Percentiles rank a stretch among this genome's conserved stretches.
Evolutionary conservation across 2,329 filamentous ascomycete species (phyloP).

Genomic region (Aureobasidium sp.): DNA sequence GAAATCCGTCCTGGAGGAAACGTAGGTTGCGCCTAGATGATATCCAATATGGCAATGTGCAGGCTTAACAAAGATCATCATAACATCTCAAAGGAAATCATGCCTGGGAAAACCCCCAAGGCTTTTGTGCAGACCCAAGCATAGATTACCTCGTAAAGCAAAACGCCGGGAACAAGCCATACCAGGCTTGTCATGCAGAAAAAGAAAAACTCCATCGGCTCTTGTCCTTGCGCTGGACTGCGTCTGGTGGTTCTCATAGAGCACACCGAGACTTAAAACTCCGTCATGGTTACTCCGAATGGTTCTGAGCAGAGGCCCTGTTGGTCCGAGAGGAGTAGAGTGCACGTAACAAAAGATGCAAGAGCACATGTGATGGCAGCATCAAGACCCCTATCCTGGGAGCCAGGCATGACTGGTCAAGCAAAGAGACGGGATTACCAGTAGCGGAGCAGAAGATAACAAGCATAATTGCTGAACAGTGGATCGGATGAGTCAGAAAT

Average conservation of each 20-base stretch:
- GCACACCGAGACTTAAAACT: neutral
- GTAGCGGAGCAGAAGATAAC: neutral
- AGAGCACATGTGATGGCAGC: neutral
- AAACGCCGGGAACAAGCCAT: constrained; percentile 1
- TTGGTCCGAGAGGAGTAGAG: neutral
- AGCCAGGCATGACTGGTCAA: neutral
- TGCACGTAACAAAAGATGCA: neutral
- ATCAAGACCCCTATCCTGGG: neutral
- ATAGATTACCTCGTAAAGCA: constrained; percentile 6
- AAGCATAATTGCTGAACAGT: neutral
- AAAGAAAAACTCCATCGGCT: neutral
- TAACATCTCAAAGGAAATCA: neutral
- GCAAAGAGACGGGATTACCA: neutral
- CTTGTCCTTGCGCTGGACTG: neutral
- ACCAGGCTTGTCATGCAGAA: neutral
- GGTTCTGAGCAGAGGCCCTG: neutral
- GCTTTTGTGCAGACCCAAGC: neutral
- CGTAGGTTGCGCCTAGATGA: neutral
- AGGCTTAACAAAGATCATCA: neutral
- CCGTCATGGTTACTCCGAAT: neutral
- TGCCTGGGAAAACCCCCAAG: neutral
- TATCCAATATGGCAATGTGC: neutral
- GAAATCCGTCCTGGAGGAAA: neutral
- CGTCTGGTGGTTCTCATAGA: neutral
- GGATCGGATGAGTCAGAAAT: too few species aligned